phyloP scores from a whole-genome alignment of 768 basidiomycete species.

The Calvatia gigantea region DNA sequence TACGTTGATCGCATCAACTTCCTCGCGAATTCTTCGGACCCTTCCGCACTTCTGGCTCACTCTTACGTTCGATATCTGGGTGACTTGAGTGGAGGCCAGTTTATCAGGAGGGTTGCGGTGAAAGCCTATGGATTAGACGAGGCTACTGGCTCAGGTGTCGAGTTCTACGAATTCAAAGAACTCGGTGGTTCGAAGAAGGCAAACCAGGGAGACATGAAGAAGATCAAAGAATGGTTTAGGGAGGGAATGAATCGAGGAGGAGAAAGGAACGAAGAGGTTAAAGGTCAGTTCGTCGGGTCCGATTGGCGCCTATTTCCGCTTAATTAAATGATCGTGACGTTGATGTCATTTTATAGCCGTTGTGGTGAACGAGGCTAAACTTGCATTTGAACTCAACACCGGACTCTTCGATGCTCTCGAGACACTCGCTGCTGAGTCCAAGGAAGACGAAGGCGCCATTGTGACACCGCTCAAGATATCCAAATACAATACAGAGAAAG shows the following conservation, averaged over 20 bases:
- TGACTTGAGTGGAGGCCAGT: conserved; percentile 77
- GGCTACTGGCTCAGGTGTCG: conserved; percentile 46
- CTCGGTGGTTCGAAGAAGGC: conserved; percentile 43
- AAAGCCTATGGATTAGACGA: conserved; percentile 65
- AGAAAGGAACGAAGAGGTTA: conserved; percentile 34
- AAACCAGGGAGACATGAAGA: conserved; percentile 58
- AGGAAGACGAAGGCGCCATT: conserved; percentile 3
- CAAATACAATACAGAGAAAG: conserved; percentile 15
- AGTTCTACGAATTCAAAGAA: conserved; percentile 69
- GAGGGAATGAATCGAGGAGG: conserved; percentile 51
- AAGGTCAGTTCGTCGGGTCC: conserved; percentile 29
- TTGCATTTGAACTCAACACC: conserved; percentile 46
- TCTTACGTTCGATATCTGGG: conserved; percentile 83
- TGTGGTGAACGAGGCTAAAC: conserved; percentile 45
- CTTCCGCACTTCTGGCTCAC: conserved; percentile 63
- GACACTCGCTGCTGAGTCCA: conserved; percentile 13
- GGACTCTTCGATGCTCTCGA: conserved; percentile 40
- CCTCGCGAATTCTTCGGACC: conserved; percentile 43
- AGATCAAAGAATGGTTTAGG: conserved; percentile 72
- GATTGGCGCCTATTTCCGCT: neutral
- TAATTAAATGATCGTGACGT: neutral
- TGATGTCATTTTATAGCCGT: conserved; percentile 27
- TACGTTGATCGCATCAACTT: conserved; percentile 54
- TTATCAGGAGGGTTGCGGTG: conserved; percentile 55
- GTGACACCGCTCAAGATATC: conserved; percentile 2